phyloP scores from a whole-genome alignment of 176 grass and related monocot species.

The Carex scoparia region DNA sequence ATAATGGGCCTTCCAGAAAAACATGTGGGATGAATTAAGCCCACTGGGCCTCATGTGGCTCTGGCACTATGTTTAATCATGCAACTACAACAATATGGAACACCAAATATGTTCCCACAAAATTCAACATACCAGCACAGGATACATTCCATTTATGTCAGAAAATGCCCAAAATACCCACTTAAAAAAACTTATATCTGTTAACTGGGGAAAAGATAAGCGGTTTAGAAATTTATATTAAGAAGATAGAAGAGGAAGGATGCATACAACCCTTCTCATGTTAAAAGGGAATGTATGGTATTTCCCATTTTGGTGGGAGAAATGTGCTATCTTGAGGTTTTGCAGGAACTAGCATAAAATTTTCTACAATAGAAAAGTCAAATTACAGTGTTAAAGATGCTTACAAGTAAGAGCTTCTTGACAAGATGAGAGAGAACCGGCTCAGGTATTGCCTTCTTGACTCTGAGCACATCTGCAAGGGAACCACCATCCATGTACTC shows the following conservation, averaged over 20 bases:
- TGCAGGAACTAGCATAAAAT: background rate
- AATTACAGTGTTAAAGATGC: slow-evolving; percentile 10
- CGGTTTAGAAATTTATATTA: background rate
- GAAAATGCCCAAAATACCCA: background rate
- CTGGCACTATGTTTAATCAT: background rate
- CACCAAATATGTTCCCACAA: background rate
- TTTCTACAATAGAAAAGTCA: background rate
- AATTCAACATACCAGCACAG: background rate
- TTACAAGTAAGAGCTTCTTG: slow-evolving; percentile 72
- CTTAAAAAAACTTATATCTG: background rate
- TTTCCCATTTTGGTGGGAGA: background rate
- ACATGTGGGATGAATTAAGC: background rate
- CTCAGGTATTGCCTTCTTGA: slow-evolving; percentile 83
- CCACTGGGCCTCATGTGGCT: background rate
- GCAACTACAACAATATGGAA: background rate
- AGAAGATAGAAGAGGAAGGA: background rate
- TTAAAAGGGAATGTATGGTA: background rate
- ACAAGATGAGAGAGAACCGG: slow-evolving; percentile 71
- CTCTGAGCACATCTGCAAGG: slow-evolving; percentile 67
- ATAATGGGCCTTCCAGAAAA: background rate
- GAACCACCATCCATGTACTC: slow-evolving; percentile 99
- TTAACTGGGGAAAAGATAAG: background rate
- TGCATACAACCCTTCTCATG: background rate
- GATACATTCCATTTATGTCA: background rate
- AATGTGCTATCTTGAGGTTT: background rate